Percentiles rank a stretch among this genome's conserved stretches.
Conservation (phyloP, 768 basidiomycete genomes). For the Mycena galopus region DNA sequence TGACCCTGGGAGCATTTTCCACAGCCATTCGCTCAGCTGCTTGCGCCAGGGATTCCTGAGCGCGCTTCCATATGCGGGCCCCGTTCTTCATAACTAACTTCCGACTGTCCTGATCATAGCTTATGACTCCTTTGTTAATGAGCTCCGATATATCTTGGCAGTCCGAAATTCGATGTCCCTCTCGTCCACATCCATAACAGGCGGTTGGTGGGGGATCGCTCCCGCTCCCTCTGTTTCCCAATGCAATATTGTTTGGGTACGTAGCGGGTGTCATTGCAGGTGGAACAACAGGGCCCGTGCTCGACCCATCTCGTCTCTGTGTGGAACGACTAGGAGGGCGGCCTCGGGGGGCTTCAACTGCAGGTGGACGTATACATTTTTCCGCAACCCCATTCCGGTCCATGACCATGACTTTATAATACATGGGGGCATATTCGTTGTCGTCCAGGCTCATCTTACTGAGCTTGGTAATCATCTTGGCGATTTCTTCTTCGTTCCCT, state of each 20-base stretch:
- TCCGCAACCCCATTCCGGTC: too few relatives aligned
- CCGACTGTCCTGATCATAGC: not conserved
- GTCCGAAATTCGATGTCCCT: not conserved
- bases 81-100: not conserved
- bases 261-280: too few relatives aligned
- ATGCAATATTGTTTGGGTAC: too few relatives aligned
- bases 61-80: not conserved
- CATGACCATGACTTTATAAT: slow-evolving; percentile 26
- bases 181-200: too few relatives aligned
- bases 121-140: not conserved
- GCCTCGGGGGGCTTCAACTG: too few relatives aligned
- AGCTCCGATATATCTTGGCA: not conserved
- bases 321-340: too few relatives aligned
- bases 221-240: too few relatives aligned
- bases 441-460: slow-evolving; percentile 28
- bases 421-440: slow-evolving; percentile 24
- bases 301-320: too few relatives aligned
- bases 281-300: too few relatives aligned
- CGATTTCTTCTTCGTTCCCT: too few relatives aligned
- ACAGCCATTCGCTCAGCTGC: not conserved
- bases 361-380: not conserved
- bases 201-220: too few relatives aligned
- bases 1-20: not conserved
- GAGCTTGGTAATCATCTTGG: not conserved
- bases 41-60: not conserved